These are phyloP conservation scores for Helicostylum pulchrum DNA, from an alignment of 192 early-diverging fungal species.

Conservation along the genomic window DNA sequence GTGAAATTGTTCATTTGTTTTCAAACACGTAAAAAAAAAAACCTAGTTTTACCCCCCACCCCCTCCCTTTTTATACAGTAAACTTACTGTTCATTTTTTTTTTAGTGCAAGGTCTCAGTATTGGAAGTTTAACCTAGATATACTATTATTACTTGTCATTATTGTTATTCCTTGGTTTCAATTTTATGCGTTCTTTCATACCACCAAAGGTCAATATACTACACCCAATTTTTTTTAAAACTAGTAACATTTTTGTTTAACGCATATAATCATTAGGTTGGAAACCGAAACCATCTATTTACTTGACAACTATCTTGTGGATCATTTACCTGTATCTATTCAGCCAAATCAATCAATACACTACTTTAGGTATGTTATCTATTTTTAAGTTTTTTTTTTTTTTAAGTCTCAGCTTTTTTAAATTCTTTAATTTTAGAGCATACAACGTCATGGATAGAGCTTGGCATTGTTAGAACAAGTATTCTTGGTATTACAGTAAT, in stretches of 20 bases:
- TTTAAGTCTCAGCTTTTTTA: background rate
- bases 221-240: background rate
- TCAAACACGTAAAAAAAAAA: slow-evolving; percentile 47
- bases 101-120: slow-evolving; percentile 65
- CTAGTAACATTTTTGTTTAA: too few species aligned
- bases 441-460: slow-evolving; percentile 48
- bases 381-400: background rate
- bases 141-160: slow-evolving; percentile 67
- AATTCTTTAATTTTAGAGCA: slow-evolving; percentile 20
- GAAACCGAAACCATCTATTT: slow-evolving; percentile 6
- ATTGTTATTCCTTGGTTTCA: slow-evolving; percentile 77
- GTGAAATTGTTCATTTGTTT: slow-evolving; percentile 74
- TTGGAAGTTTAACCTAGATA: slow-evolving; percentile 70
- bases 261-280: too few species aligned
- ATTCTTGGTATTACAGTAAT: slow-evolving; percentile 91
- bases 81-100: background rate
- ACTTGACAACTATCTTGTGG: slow-evolving; percentile 27
- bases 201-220: slow-evolving; percentile 22
- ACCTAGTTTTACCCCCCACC: background rate
- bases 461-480: slow-evolving; percentile 78
- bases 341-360: slow-evolving; percentile 1
- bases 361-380: slow-evolving; percentile 1
- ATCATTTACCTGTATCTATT: slow-evolving; percentile 17
- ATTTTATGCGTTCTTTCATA: slow-evolving; percentile 56
- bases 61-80: background rate